Evolutionary conservation across 495 filamentous ascomycete species (phyloP).

Genomic region (Xylaria curta): DNA sequence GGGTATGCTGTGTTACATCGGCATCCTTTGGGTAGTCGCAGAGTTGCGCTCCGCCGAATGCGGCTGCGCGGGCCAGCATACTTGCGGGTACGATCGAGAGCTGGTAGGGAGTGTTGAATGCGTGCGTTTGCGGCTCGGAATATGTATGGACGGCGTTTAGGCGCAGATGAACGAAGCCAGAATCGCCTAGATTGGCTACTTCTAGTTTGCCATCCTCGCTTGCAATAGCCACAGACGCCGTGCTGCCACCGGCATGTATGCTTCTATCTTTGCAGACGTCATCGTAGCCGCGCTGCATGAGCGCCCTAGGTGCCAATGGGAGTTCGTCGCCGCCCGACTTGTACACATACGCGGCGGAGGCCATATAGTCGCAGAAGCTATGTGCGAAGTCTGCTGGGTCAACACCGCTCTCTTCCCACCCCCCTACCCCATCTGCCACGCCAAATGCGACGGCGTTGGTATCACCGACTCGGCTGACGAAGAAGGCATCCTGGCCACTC

Average conservation of each 20-base stretch:
- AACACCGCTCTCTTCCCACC: slow-evolving; percentile 88
- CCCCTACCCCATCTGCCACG: slow-evolving; percentile 92
- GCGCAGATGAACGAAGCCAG: slow-evolving; percentile 87
- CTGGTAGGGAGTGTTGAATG: slow-evolving; percentile 97
- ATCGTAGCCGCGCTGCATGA: slow-evolving; percentile 87
- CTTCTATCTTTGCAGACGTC: slow-evolving; percentile 72
- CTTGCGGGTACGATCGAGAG: slow-evolving; percentile 84
- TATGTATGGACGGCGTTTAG: slow-evolving; percentile 81
- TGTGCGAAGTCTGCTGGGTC: slow-evolving; percentile 97
- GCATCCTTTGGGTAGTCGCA: slow-evolving; percentile 85
- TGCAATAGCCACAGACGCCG: slow-evolving; percentile 82
- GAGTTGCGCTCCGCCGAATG: slow-evolving; percentile 82
- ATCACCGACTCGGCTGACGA: slow-evolving; percentile 75
- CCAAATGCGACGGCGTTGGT: slow-evolving; percentile 73
- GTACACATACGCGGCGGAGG: slow-evolving; percentile 66
- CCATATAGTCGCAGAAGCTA: slow-evolving; percentile 92
- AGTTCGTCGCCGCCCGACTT: slow-evolving; percentile 32
- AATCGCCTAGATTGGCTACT: slow-evolving; percentile 96
- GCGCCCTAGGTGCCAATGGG: slow-evolving; percentile 64
- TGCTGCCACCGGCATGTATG: slow-evolving; percentile 85
- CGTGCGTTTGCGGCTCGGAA: slow-evolving; percentile 89
- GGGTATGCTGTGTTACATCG: slow-evolving; percentile 71
- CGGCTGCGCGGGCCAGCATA: slow-evolving; percentile 73
- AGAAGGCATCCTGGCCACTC: slow-evolving; percentile 95
- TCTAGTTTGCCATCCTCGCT: slow-evolving; percentile 73